phyloP scores from a whole-genome alignment of 176 grass and related monocot genomes.

The Eremochloa ophiuroides region DNA sequence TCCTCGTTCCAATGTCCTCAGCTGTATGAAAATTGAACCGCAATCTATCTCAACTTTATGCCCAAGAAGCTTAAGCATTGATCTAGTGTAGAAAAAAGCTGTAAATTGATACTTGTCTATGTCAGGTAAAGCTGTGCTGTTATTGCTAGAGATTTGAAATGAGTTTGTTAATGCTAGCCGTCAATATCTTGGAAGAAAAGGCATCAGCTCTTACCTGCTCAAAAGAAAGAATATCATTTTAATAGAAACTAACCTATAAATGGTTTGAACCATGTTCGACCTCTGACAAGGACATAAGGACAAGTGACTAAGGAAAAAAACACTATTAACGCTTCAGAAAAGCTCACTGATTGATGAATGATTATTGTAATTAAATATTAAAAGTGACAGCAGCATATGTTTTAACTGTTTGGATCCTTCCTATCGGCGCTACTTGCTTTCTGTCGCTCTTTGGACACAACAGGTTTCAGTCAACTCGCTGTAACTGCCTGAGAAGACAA shows the following conservation, averaged over 20 bases:
- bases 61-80: slow-evolving; percentile 7
- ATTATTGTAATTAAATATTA: slow-evolving; percentile 46
- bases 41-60: slow-evolving; percentile 43
- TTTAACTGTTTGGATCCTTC: slow-evolving; percentile 42
- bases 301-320: slow-evolving; percentile 41
- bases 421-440: slow-evolving; percentile 51
- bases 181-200: slow-evolving; percentile 80
- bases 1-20: slow-evolving; percentile 35
- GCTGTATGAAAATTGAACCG: slow-evolving; percentile 22
- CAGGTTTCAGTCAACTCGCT: slow-evolving; percentile 50
- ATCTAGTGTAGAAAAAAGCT: neutral
- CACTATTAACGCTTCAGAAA: slow-evolving; percentile 37
- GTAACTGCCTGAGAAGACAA: slow-evolving; percentile 59
- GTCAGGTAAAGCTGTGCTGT: slow-evolving; percentile 33
- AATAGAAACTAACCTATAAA: slow-evolving; percentile 33
- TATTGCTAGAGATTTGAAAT: slow-evolving; percentile 38
- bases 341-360: slow-evolving; percentile 37
- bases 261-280: slow-evolving; percentile 39
- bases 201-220: slow-evolving; percentile 63
- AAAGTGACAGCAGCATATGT: slow-evolving; percentile 29
- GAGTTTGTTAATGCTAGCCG: slow-evolving; percentile 39
- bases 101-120: slow-evolving; percentile 30
- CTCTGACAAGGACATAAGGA: slow-evolving; percentile 46
- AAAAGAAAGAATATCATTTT: slow-evolving; percentile 57
- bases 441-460: slow-evolving; percentile 40